phyloP scores from a whole-genome alignment of 169 alveolate genomes.

The Besnoitia besnoiti region DNA sequence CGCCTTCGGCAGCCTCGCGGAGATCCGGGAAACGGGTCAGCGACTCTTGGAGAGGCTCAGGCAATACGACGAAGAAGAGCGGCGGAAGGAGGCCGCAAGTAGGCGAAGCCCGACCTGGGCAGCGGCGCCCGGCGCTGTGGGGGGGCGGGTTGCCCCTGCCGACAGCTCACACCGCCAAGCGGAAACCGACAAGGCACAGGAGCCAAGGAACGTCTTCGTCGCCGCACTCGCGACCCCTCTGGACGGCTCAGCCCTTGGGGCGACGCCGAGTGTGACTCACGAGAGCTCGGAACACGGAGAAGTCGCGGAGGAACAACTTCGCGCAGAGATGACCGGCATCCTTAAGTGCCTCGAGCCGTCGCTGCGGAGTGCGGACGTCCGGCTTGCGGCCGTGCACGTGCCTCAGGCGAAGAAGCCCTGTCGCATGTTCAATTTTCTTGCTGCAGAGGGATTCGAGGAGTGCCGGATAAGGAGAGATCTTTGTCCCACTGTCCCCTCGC shows the following conservation, averaged over 20 bases:
- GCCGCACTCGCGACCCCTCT: not conserved
- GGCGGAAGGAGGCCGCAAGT: not conserved
- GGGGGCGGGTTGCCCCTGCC: too few relatives aligned
- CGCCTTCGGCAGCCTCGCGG: not conserved
- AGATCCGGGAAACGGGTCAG: not conserved
- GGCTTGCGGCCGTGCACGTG: conserved; percentile 6
- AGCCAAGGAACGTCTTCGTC: conserved; percentile 11
- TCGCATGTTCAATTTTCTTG: conserved; percentile 20
- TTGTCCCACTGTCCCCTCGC: conserved; percentile 36
- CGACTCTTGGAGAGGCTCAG: not conserved
- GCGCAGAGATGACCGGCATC: not conserved
- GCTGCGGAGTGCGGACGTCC: conserved; percentile 5
- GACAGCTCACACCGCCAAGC: too few relatives aligned
- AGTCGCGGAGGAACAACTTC: not conserved
- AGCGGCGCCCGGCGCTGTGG: too few relatives aligned
- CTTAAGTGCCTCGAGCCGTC: not conserved
- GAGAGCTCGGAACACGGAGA: not conserved
- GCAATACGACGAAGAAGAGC: conserved; percentile 12
- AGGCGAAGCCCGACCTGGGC: too few relatives aligned
- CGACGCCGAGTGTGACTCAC: not conserved
- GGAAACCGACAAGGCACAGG: not conserved
- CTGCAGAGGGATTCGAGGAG: not conserved
- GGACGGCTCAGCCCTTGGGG: not conserved
- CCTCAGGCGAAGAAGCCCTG: not conserved
- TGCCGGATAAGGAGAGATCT: conserved; percentile 16